These are phyloP conservation scores for Sophora flavescens DNA, from an alignment of 306 rosid genomes.

Conservation along the genomic window DNA sequence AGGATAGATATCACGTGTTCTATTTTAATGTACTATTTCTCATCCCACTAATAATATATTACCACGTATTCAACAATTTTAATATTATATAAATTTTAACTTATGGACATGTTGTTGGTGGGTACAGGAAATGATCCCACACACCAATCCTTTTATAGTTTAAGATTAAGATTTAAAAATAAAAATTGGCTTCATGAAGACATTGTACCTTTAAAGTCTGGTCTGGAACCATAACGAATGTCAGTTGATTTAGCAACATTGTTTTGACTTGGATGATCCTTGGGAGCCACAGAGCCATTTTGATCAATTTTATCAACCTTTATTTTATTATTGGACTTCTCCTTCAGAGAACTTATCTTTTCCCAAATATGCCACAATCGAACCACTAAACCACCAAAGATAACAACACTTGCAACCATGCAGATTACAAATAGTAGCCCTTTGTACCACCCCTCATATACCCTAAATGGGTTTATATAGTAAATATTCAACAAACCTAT, in stretches of 20 bases:
- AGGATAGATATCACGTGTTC: too few relatives aligned
- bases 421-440: conserved; percentile 70
- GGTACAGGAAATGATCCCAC: too few relatives aligned
- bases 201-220: conserved; percentile 88
- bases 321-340: conserved; percentile 27
- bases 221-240: conserved; percentile 74
- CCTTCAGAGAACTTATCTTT: conserved; percentile 44
- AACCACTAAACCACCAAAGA: conserved; percentile 84
- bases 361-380: conserved; percentile 83
- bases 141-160: conserved; percentile 4
- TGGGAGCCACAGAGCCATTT: conserved; percentile 38
- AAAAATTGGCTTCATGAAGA: conserved; percentile 13
- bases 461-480: conserved; percentile 69
- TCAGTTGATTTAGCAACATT: conserved; percentile 46
- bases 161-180: conserved; percentile 11
- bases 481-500: conserved; percentile 57
- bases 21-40: too few relatives aligned
- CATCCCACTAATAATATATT: too few relatives aligned
- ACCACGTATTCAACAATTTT: too few relatives aligned
- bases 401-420: conserved; percentile 73
- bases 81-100: too few relatives aligned
- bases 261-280: conserved; percentile 45
- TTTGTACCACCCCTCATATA: conserved; percentile 81
- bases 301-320: conserved; percentile 42
- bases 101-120: too few relatives aligned